Evolutionary conservation across 805 yeast genomes (phyloP).

Genomic region (Brettanomyces sp.): DNA sequence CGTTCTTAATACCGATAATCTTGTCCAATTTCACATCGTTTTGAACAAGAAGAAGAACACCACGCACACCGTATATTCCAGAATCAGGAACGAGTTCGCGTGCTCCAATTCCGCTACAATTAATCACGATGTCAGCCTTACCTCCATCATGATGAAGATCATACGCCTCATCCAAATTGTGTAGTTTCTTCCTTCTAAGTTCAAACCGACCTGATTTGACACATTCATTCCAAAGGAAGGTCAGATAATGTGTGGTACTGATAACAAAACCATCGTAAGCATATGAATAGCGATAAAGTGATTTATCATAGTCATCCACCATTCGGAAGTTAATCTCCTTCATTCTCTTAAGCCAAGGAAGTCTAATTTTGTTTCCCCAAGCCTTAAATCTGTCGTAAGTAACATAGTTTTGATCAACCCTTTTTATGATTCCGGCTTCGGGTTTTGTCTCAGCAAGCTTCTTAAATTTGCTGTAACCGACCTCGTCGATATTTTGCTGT

Average conservation of each 20-base stretch:
- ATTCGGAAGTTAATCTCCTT: conserved; percentile 31
- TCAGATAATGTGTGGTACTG: conserved; percentile 21
- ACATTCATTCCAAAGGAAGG: conserved; percentile 30
- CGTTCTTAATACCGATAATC: conserved; percentile 22
- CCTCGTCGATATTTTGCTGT: conserved; percentile 32
- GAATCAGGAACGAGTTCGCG: conserved; percentile 33
- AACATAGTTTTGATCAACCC: conserved; percentile 11
- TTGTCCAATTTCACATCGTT: conserved; percentile 27
- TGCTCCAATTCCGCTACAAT: conserved; percentile 49
- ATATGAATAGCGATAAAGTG: conserved; percentile 30
- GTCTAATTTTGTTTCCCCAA: conserved; percentile 8
- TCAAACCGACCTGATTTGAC: conserved; percentile 35
- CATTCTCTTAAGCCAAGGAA: conserved; percentile 43
- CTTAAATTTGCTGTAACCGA: conserved; percentile 38
- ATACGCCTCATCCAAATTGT: conserved; percentile 42
- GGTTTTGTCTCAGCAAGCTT: conserved; percentile 39
- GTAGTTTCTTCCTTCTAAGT: conserved; percentile 33
- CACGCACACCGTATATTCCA: conserved; percentile 42
- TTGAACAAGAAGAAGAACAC: conserved; percentile 46
- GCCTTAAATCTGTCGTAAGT: conserved; percentile 12
- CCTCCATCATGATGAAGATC: conserved; percentile 27
- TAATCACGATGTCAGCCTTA: conserved; percentile 42
- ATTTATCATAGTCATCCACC: conserved; percentile 20
- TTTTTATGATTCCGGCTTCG: conserved; percentile 36
- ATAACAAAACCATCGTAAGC: conserved; percentile 30